Evolutionary conservation across 192 early-diverging fungal species (phyloP).

Genomic region (Dispira simplex): DNA sequence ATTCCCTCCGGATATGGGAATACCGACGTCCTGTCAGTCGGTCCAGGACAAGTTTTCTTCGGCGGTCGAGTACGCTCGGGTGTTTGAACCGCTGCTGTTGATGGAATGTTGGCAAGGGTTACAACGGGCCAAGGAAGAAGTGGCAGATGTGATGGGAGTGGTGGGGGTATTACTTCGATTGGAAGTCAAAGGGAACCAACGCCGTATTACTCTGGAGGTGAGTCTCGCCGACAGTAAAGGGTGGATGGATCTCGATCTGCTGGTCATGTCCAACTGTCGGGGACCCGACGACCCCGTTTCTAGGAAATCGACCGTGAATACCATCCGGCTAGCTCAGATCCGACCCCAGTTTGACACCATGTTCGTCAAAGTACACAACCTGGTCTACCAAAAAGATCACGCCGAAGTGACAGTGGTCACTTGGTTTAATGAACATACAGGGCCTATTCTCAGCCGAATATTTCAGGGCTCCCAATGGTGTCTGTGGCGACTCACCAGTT

Average conservation of each 20-base stretch:
- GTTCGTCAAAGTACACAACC: conserved; percentile 22
- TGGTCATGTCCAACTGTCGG: conserved; percentile 32
- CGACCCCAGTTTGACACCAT: conserved; percentile 9
- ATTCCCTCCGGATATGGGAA: conserved; percentile 28
- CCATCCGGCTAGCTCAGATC: background rate
- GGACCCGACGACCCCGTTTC: conserved; percentile 7
- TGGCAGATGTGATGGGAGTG: background rate
- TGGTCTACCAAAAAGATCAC: conserved; percentile 12
- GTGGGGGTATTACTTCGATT: conserved; percentile 27
- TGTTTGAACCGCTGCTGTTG: conserved; percentile 70
- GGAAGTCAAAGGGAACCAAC: conserved; percentile 58
- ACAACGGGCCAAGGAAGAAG: conserved; percentile 49
- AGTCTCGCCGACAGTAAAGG: conserved; percentile 21
- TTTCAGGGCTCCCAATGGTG: conserved; percentile 23
- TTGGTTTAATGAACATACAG: conserved; percentile 14
- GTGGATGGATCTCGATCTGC: conserved; percentile 41
- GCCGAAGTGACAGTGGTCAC: conserved; percentile 20
- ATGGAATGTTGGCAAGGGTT: conserved; percentile 80
- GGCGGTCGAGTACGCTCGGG: conserved; percentile 36
- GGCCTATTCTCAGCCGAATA: conserved; percentile 15
- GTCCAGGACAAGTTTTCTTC: conserved; percentile 46
- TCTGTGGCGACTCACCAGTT: conserved; percentile 30
- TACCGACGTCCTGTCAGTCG: conserved; percentile 12
- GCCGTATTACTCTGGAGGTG: conserved; percentile 37
- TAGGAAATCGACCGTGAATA: background rate